Base-by-base conservation (phyloP, 306 rosid species). In the Prunus armeniaca region DNA sequence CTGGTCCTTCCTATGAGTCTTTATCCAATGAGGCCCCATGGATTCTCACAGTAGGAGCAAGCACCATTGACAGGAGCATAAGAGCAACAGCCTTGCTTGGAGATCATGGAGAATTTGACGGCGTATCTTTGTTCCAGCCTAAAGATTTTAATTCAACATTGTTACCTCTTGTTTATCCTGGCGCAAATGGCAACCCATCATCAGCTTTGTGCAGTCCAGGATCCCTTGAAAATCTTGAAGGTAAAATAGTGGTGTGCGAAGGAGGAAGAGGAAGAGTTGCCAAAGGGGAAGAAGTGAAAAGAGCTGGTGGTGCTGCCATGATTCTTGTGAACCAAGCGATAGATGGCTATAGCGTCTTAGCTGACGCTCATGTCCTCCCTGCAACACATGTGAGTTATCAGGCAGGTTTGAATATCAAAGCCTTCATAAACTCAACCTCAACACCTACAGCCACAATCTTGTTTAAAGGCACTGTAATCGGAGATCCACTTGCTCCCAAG, bases 21-120 rank as follows among this genome's bases (percentile, higher is more conserved):
- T 3, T 91, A 15, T 65, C 79, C 45, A 91, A 90, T 14, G 93
- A 81, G 79, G 94, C 94, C 7, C 98, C 91, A 2, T 94, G 96
- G 98, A 76, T 90, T 64, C 79, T 85, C 57, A 82, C 84, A 1
- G 80, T 85, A 1, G 84, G 84, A 55, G 86, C 84, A n/a, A 79
- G 86, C 80, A 85, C 84, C 6, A 78, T 76, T 10, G 97, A 90
- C 75, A 82, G 95, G 84, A 84, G 72, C 68, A 83, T 76, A 22
- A 71, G 18, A 62, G 92, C 88, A 2, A 57, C 49, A 0, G 87
- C 82, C 22, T 54, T 49, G 63, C 86, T 91, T 6, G 96, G 88
- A 47, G 86, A 84, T 9, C 87, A 89, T 0, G 73, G 55, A 25
- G 86, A 75, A 76, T 78, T n/a, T 64, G 80, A 84, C 6, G 90